Percentiles rank a stretch among this genome's conserved stretches.
These are phyloP conservation scores for Thymus mandschuricus DNA, from an alignment of 257 asterid species.

Conservation along the genomic window DNA sequence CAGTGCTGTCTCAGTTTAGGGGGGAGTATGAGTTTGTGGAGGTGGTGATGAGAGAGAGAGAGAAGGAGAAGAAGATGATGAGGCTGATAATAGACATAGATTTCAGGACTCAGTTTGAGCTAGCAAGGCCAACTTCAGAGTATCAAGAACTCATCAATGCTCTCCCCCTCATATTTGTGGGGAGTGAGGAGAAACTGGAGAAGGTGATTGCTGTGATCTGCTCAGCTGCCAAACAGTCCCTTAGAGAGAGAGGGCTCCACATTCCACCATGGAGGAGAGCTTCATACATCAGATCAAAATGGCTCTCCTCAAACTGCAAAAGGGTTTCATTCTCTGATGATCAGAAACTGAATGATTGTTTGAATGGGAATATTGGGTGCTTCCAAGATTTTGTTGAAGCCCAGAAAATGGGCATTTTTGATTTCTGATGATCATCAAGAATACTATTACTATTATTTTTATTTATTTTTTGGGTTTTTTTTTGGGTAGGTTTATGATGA, in stretches of 20 bases:
- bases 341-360: neutral
- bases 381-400: slow-evolving; percentile 25
- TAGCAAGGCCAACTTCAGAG: slow-evolving; percentile 54
- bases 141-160: slow-evolving; percentile 52
- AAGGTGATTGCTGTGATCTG: slow-evolving; percentile 50
- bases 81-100: slow-evolving; percentile 61
- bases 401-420: slow-evolving; percentile 17
- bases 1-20: slow-evolving; percentile 38
- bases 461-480: neutral
- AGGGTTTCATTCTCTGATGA: slow-evolving; percentile 34
- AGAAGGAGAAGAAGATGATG: slow-evolving; percentile 22
- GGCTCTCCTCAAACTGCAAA: slow-evolving; percentile 58
- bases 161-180: slow-evolving; percentile 62
- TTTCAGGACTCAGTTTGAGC: slow-evolving; percentile 55
- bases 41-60: slow-evolving; percentile 47
- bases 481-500: neutral
- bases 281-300: slow-evolving; percentile 56
- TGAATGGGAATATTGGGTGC: neutral
- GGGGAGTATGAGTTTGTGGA: slow-evolving; percentile 63
- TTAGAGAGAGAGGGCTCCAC: slow-evolving; percentile 53
- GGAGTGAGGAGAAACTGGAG: slow-evolving; percentile 51
- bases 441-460: too few species aligned
- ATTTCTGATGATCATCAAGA: slow-evolving; percentile 2
- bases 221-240: slow-evolving; percentile 63
- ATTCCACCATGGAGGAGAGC: slow-evolving; percentile 75